phyloP scores from a whole-genome alignment of 305 asterid species.

The Ajuga reptans region DNA sequence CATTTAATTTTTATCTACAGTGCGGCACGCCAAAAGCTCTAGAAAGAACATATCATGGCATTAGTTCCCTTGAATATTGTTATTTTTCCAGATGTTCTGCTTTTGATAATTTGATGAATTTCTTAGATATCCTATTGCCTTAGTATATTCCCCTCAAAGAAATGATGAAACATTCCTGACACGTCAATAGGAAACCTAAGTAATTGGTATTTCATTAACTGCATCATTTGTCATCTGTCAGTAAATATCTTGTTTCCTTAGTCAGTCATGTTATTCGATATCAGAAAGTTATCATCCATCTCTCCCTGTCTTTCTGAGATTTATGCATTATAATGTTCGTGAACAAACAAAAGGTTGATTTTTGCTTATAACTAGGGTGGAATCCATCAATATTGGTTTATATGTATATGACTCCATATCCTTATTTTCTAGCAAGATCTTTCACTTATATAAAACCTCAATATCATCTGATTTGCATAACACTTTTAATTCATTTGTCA shows the following conservation, averaged over 20 bases:
- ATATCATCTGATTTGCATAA: neutral
- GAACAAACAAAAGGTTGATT: neutral
- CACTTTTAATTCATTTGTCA: neutral
- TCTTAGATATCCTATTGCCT: neutral
- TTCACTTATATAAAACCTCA: neutral
- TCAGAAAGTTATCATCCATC: neutral
- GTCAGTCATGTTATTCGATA: neutral
- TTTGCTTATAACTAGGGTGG: neutral
- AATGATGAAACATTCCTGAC: neutral
- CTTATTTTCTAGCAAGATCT: slow-evolving; percentile 11
- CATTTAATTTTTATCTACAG: neutral
- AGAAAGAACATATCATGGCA: neutral
- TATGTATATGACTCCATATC: neutral
- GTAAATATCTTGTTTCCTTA: neutral
- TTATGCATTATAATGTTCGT: neutral
- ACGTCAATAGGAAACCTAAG: neutral
- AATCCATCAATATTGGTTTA: neutral
- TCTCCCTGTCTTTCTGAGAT: neutral
- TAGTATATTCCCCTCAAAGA: neutral
- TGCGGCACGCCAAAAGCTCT: neutral
- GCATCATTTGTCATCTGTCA: neutral
- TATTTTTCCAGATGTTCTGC: neutral
- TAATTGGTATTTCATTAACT: neutral
- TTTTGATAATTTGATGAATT: neutral
- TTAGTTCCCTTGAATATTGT: neutral